phyloP scores from a whole-genome alignment of 2,329 filamentous ascomycete genomes.

The Diaporthe capsici region DNA sequence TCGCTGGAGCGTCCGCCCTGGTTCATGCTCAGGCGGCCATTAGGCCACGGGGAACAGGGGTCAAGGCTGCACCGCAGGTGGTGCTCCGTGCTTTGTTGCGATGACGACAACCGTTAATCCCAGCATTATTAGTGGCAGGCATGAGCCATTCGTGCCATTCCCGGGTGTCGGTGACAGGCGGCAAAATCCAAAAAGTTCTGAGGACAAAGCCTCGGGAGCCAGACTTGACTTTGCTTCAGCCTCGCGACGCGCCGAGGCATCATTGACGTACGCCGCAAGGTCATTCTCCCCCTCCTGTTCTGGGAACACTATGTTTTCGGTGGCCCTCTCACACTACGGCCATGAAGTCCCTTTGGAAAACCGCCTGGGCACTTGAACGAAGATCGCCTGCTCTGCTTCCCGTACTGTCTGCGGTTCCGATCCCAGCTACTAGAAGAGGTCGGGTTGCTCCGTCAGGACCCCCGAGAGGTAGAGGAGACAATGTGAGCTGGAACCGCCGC shows the following conservation, averaged over 20 bases:
- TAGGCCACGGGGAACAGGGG: slow-evolving; percentile 20
- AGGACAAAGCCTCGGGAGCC: neutral
- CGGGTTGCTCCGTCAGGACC: slow-evolving; percentile 41
- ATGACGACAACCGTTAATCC: slow-evolving; percentile 24
- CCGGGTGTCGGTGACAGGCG: slow-evolving; percentile 21
- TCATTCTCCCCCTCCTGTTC: neutral
- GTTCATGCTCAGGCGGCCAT: slow-evolving; percentile 23
- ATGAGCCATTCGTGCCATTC: neutral
- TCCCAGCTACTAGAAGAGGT: slow-evolving; percentile 34
- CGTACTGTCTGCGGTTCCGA: slow-evolving; percentile 4
- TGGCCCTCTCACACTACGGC: slow-evolving; percentile 15
- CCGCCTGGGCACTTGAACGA: slow-evolving; percentile 40
- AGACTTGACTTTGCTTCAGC: neutral
- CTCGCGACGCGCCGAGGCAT: neutral
- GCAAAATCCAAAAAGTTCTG: slow-evolving; percentile 39
- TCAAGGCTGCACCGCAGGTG: neutral
- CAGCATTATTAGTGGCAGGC: slow-evolving; percentile 24
- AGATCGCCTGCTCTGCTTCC: slow-evolving; percentile 34
- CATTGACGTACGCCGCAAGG: slow-evolving; percentile 1
- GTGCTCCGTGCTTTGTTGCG: neutral
- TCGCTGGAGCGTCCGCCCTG: neutral
- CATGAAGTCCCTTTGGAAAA: slow-evolving; percentile 41
- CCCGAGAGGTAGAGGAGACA: too few relatives aligned
- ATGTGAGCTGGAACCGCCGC: neutral
- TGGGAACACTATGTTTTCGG: slow-evolving; percentile 37